Evolutionary conservation across 2,329 filamentous ascomycete species (phyloP).

Genomic region (Hypoxylon sp.): DNA sequence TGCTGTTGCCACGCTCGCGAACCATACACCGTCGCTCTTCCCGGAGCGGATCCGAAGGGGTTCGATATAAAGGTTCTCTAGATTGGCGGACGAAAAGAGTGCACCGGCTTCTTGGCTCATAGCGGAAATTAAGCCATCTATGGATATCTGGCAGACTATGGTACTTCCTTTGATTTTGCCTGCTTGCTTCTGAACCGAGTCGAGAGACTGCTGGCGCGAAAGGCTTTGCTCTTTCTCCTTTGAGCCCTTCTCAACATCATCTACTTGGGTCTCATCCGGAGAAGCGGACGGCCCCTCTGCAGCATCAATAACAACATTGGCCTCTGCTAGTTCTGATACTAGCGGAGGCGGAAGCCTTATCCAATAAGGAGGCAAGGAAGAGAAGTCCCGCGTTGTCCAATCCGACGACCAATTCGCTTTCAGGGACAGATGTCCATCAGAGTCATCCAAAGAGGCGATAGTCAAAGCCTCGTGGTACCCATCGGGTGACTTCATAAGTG

Average conservation of each 20-base stretch:
- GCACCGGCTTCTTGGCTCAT: constrained; percentile 56
- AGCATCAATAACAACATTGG: constrained; percentile 9
- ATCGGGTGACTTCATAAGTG: constrained; percentile 67
- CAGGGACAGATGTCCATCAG: constrained; percentile 71
- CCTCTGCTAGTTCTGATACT: constrained; percentile 1
- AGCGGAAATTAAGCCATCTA: constrained; percentile 62
- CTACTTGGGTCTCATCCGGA: constrained; percentile 21
- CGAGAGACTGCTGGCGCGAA: constrained; percentile 51
- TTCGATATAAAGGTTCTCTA: constrained; percentile 61
- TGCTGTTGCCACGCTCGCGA: constrained; percentile 68
- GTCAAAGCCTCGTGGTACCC: constrained; percentile 63
- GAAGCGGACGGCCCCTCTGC: constrained; percentile 27
- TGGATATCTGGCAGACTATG: constrained; percentile 65
- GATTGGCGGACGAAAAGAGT: constrained; percentile 46
- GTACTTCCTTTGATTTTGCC: constrained; percentile 47
- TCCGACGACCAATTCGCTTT: constrained; percentile 67
- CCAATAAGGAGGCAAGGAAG: constrained; percentile 72
- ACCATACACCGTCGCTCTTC: constrained; percentile 65
- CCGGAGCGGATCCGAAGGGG: constrained; percentile 58
- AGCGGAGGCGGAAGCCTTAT: constrained; percentile 60
- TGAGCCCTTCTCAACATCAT: constrained; percentile 17
- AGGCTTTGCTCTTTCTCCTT: constrained; percentile 27
- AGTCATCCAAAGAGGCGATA: constrained; percentile 69
- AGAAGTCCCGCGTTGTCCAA: constrained; percentile 66
- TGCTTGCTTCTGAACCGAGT: constrained; percentile 54